Evolutionary conservation across 331 rosid genomes (phyloP), one percentile per base, ranked within the genome.

Genomic region (Cydonia oblonga): DNA sequence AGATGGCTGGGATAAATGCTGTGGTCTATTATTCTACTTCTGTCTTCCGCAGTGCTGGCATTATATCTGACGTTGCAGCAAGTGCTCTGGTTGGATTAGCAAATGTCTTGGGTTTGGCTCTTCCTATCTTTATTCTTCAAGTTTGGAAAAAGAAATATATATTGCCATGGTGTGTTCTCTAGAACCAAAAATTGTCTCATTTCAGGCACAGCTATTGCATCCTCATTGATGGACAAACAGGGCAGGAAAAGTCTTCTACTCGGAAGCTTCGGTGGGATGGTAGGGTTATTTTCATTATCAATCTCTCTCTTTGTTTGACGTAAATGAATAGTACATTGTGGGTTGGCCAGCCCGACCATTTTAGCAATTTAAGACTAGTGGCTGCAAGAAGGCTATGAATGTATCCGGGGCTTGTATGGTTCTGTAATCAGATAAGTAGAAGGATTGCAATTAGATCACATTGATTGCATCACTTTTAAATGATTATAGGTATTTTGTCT

Each of bases 61-160:
- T 93, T 75, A 81, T 93, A 77, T 93, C 98, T 64, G 98, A 93
- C 70, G 93, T 93, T 72, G 98, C 98, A 58, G 98, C 98, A 68
- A 93, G 98, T 86, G 98, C 98, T 78, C 83, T 93, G 22, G 97
- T 91, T 80, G 98, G 97, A 76, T 90, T 96, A 63, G 91, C 98
- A 69, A 93, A 93, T 79, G 98, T 93, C 66, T 83, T 93, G 22
- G 98, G 98, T 93, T 74, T 64, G 97, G 88, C 68, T 40, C 53
- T 70, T 71, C 20, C 19, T 49, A 46, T 58, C 35, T 44, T 70
- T 74, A 9, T 44, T 29, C 22, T 46, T 19, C 5, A 58, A 30
- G 16, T 46, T 29, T 7, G 40, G 46, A 73, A 78, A 40, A 11
- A 11, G 46, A 40, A 38, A 40, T 30, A 20, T 23, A 25, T 16